Conservation (phyloP, 164 flowering plant species). For the Tinospora cordifolia region DNA sequence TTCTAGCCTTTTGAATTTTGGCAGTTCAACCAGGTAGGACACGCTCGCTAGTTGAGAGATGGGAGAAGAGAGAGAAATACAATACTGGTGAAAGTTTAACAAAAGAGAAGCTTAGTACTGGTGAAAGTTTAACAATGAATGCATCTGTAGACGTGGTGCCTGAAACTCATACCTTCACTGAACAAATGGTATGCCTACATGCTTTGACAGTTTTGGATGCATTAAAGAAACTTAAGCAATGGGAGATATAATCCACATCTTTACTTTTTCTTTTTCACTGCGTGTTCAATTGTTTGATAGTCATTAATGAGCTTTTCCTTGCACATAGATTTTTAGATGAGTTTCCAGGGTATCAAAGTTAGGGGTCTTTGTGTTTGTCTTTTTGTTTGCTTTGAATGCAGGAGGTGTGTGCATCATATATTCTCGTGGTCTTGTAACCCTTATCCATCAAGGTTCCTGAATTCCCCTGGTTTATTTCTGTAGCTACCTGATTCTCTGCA, state of each 20-base stretch:
- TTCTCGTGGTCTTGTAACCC: no score
- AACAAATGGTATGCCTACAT: constrained; percentile 20
- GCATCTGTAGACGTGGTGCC: constrained; percentile 14
- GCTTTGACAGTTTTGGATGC: not conserved
- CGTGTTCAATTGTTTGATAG: not conserved
- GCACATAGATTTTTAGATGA: not conserved
- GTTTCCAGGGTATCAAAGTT: not conserved
- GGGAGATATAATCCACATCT: not conserved
- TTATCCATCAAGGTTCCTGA: no score
- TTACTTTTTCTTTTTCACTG: not conserved
- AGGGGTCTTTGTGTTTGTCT: not conserved
- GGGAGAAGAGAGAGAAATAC: constrained; percentile 55
- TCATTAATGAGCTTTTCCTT: not conserved
- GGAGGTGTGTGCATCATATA: no score
- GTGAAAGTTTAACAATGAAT: constrained; percentile 28
- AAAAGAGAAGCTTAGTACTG: constrained; percentile 30
- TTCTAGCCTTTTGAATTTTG: constrained; percentile 16
- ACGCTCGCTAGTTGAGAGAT: constrained; percentile 77
- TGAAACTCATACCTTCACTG: constrained; percentile 19
- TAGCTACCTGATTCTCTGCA: no score
- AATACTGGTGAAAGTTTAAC: constrained; percentile 27
- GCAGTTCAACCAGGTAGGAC: constrained; percentile 75
- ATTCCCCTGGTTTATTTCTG: no score
- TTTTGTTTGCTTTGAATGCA: no score
- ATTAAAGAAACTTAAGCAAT: not conserved